phyloP scores from a whole-genome alignment of 805 yeast species.

The Ogataea naganishii region DNA sequence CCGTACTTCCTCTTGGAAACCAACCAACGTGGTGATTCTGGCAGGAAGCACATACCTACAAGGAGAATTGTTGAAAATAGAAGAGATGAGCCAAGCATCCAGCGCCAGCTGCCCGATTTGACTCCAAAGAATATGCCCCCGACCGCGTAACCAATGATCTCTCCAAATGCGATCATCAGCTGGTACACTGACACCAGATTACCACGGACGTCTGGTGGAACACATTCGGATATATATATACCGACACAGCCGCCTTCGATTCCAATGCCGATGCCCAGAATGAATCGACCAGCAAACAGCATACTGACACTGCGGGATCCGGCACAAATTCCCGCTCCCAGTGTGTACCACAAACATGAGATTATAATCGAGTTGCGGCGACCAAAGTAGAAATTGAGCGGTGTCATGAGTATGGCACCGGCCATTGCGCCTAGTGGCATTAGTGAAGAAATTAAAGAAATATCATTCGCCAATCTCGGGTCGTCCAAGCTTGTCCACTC shows the following conservation, averaged over 20 bases:
- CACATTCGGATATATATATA: slow-evolving; percentile 52
- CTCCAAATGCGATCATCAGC: slow-evolving; percentile 59
- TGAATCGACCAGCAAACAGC: slow-evolving; percentile 52
- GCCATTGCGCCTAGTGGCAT: slow-evolving; percentile 67
- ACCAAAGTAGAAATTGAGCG: slow-evolving; percentile 46
- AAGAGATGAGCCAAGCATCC: slow-evolving; percentile 55
- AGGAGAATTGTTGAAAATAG: slow-evolving; percentile 46
- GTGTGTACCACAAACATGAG: slow-evolving; percentile 51
- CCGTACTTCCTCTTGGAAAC: slow-evolving; percentile 42
- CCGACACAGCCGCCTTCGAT: slow-evolving; percentile 62
- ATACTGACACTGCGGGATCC: slow-evolving; percentile 35
- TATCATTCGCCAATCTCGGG: slow-evolving; percentile 31
- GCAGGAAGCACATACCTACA: slow-evolving; percentile 43
- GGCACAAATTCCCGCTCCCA: slow-evolving; percentile 55
- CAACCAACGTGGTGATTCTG: slow-evolving; percentile 56
- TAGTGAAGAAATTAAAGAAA: slow-evolving; percentile 45
- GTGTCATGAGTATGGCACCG: slow-evolving; percentile 54
- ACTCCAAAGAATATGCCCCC: slow-evolving; percentile 55
- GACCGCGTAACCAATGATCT: slow-evolving; percentile 54
- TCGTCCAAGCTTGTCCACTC: slow-evolving; percentile 37
- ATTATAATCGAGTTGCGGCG: slow-evolving; percentile 45
- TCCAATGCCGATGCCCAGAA: slow-evolving; percentile 59
- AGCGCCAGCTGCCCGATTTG: slow-evolving; percentile 50
- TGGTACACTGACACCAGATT: slow-evolving; percentile 55
- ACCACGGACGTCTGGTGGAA: slow-evolving; percentile 51